Percentiles rank a stretch among this genome's conserved stretches.
These are phyloP conservation scores for Cymbidium sinense DNA, from an alignment of 106 monocot genomes.

Conservation along the genomic window DNA sequence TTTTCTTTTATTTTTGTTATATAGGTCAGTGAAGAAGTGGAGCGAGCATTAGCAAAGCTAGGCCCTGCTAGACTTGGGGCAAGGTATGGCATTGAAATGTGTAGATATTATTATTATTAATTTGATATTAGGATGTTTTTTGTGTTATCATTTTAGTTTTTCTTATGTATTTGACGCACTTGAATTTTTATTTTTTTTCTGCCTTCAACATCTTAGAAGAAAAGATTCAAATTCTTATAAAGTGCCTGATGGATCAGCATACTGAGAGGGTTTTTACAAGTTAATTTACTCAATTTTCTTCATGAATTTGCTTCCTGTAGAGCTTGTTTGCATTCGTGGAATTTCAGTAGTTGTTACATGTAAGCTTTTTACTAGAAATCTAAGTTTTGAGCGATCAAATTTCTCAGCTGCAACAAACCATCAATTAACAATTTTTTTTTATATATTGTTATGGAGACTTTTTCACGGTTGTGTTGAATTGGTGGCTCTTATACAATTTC, in stretches of 20 bases:
- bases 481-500: not conserved
- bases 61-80: constrained; percentile 55
- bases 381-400: not conserved
- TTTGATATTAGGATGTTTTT: not conserved
- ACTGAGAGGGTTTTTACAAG: not conserved
- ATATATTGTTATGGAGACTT: not conserved
- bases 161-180: not conserved
- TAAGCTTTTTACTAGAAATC: not conserved
- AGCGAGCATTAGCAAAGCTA: constrained; percentile 83
- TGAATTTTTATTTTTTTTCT: not conserved
- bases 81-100: constrained; percentile 35
- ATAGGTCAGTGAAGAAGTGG: constrained; percentile 97
- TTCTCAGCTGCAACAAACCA: not conserved
- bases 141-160: not conserved
- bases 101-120: not conserved
- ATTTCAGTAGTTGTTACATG: not conserved
- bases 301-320: not conserved
- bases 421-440: not conserved
- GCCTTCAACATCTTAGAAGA: not conserved
- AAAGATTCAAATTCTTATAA: not conserved
- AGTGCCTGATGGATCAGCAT: not conserved
- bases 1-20: constrained; percentile 10
- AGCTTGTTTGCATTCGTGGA: not conserved
- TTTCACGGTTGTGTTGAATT: not conserved
- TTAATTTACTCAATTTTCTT: not conserved